Conservation (phyloP, 2,329 filamentous ascomycete species). For the Coniochaeta sp. region DNA sequence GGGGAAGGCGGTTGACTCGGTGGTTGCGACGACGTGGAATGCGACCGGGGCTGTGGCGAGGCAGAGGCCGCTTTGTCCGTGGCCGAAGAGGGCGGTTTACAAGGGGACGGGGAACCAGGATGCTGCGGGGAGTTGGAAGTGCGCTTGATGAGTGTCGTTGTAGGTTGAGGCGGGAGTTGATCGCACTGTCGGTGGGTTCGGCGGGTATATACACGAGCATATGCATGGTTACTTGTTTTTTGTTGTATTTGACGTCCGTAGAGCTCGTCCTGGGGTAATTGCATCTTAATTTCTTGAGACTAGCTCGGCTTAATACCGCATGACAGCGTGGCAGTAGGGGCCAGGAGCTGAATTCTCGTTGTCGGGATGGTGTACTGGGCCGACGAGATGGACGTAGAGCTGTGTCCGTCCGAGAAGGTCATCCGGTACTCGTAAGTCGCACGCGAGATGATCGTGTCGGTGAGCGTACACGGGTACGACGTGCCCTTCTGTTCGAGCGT, state of each 20-base stretch:
- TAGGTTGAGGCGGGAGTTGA: background rate
- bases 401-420: conserved; percentile 2
- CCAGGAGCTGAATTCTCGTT: background rate
- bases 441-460: conserved; percentile 3
- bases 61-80: conserved; percentile 9
- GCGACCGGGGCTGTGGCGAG: conserved; percentile 3
- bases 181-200: background rate
- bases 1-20: conserved; percentile 6
- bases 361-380: conserved; percentile 1
- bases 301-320: background rate
- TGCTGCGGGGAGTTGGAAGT: conserved; percentile 11
- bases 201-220: background rate
- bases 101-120: conserved; percentile 10
- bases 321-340: background rate
- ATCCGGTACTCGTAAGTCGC: conserved; percentile 4
- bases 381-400: background rate
- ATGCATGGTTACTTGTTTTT: no score
- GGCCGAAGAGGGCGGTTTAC: conserved; percentile 9
- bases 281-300: no score
- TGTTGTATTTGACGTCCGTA: background rate
- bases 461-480: conserved; percentile 6
- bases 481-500: background rate
- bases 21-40: conserved; percentile 9
- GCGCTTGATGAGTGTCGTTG: conserved; percentile 3
- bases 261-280: background rate